Base-by-base conservation (phyloP, 1,284 basidiomycete genomes). In the Sphagnurus paluster region DNA sequence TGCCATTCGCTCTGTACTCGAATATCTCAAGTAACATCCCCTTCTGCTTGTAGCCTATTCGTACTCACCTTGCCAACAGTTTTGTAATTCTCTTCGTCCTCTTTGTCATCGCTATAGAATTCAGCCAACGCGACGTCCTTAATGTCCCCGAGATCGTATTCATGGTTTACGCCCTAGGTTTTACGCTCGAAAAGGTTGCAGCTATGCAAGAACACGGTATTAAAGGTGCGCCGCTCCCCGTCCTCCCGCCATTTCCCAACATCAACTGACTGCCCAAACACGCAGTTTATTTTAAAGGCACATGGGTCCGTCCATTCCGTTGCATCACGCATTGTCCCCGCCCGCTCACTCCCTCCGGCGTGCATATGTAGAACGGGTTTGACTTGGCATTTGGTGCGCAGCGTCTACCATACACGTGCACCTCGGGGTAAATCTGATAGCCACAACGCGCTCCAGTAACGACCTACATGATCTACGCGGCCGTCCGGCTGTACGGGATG, bases 181-280 rank as follows among this genome's bases (percentile, higher is more conserved):
- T 97, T 64, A 83, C 89, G 0, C 72, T 98, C 4, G 94, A 98
- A 64, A 96, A 95, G 63, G 71, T 94, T 10, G 94, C 94, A 7
- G 87, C 93, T 2, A 90, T 96, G 81, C 90, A 96, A 62, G 94
- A 97, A 63, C 93, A 94, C 60, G 93, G 94, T 1, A 80, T 96
- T 42, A 84, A 80, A 77, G 86, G 89, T 80, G 53, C 5, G 42
- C 45, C 7, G 25, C 46, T 36, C 10, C 21, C 10, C 5, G n/a
- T n/a, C 10, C 23, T 24, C 23, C 36, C 49, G 48, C 48, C 20
- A 3, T 17, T 2, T 17, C 2, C 0, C 16, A 6, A 24, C n/a
- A 2, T 14, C 30, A 34, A 25, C 33, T 29, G n/a, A 46, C 4
- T 14, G 13, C 8, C 10, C 52, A 30, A 56, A 35, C 21, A 34